phyloP scores from a whole-genome alignment of 2,329 filamentous ascomycete genomes.

The Epichloe hybrida region DNA sequence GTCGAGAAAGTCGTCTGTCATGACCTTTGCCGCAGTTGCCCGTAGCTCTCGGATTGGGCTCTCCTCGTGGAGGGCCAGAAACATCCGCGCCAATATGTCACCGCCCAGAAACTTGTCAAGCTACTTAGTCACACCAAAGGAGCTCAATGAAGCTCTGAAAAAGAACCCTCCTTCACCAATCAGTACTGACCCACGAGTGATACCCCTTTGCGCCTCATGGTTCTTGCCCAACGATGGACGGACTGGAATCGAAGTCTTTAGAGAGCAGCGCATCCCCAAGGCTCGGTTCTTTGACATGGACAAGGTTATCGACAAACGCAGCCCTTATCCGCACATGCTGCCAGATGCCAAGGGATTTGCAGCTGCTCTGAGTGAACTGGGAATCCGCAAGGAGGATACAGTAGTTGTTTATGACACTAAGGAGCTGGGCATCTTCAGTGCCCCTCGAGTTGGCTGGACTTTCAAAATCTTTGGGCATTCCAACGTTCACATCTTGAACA shows the following conservation, averaged over 20 bases:
- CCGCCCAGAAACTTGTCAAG: constrained; percentile 44
- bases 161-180: constrained; percentile 69
- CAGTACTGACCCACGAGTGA: constrained; percentile 67
- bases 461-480: constrained; percentile 79
- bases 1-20: constrained; percentile 11
- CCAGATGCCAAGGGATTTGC: constrained; percentile 71
- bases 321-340: constrained; percentile 93
- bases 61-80: constrained; percentile 21
- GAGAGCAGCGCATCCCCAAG: constrained; percentile 70
- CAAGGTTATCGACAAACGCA: constrained; percentile 73
- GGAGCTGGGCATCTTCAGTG: constrained; percentile 87
- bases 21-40: constrained; percentile 30
- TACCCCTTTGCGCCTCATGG: constrained; percentile 88
- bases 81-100: constrained; percentile 17
- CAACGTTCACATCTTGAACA: constrained; percentile 83
- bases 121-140: constrained; percentile 74
- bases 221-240: constrained; percentile 88
- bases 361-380: constrained; percentile 75
- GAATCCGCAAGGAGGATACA: constrained; percentile 74
- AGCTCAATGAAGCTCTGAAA: constrained; percentile 69
- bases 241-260: constrained; percentile 68
- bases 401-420: constrained; percentile 90
- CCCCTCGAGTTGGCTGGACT: constrained; percentile 89
- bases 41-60: constrained; percentile 28
- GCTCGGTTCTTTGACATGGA: constrained; percentile 96